Percentiles rank a stretch among this genome's conserved stretches.
These are phyloP conservation scores for Yamadazyma sp. DNA, from an alignment of 805 yeast species.

Conservation along the genomic window DNA sequence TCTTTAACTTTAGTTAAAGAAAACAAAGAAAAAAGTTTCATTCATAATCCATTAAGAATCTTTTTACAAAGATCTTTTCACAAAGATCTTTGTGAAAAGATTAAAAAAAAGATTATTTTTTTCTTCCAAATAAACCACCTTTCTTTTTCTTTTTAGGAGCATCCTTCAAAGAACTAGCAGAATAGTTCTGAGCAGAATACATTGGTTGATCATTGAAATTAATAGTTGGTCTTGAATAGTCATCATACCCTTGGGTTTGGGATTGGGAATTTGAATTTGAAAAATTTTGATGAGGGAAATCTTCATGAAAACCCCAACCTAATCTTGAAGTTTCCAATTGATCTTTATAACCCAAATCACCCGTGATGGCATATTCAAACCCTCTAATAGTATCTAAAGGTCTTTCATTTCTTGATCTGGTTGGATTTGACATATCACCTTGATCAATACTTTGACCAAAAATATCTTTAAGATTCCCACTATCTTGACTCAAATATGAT, in stretches of 20 bases:
- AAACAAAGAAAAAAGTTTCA: no score
- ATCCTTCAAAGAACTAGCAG: conserved; percentile 44
- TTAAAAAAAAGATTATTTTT: conserved; percentile 19
- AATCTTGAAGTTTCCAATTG: conserved; percentile 73
- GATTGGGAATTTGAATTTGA: conserved; percentile 4
- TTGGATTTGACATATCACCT: conserved; percentile 90
- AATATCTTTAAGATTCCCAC: conserved; percentile 66
- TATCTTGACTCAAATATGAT: conserved; percentile 44
- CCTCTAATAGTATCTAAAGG: conserved; percentile 94
- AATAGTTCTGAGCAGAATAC: conserved; percentile 58
- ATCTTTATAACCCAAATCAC: conserved; percentile 75
- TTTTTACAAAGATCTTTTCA: no score
- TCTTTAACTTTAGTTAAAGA: no score
- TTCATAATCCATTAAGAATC: no score
- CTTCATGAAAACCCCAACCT: conserved; percentile 87
- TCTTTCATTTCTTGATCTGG: conserved; percentile 90
- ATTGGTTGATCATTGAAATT: conserved; percentile 40
- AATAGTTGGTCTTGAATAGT: conserved; percentile 33
- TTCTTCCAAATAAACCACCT: conserved; percentile 76
- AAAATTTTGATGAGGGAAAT: conserved; percentile 56
- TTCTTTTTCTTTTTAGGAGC: conserved; percentile 49
- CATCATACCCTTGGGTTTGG: conserved; percentile 19
- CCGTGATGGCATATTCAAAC: conserved; percentile 92
- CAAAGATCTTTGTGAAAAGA: not conserved
- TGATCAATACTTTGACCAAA: conserved; percentile 78